Percentiles rank a stretch among this genome's conserved stretches.
Conservation (phyloP, 2,329 filamentous ascomycete genomes). For the Fusarium floridanum region DNA sequence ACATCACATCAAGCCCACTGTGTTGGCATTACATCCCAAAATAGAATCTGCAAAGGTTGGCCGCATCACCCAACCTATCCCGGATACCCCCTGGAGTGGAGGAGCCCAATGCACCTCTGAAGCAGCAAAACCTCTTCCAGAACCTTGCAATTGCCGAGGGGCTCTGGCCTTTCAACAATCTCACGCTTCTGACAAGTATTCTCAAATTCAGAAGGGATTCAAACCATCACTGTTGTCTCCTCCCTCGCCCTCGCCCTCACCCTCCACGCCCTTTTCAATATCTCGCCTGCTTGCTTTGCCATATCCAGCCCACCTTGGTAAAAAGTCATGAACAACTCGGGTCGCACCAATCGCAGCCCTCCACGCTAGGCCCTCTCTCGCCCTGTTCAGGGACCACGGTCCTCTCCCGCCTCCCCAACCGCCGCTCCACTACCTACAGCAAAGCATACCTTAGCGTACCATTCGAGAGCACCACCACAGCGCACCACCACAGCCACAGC, state of each 20-base stretch:
- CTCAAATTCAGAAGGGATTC: background rate
- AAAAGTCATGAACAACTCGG: slow-evolving; percentile 26
- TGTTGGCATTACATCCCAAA: slow-evolving; percentile 42
- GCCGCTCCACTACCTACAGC: slow-evolving; percentile 41
- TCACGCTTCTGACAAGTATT: background rate
- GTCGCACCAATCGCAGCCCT: slow-evolving; percentile 49
- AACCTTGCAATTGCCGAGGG: slow-evolving; percentile 11
- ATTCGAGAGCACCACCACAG: slow-evolving; percentile 32
- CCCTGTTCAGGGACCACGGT: slow-evolving; percentile 39
- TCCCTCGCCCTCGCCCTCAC: slow-evolving; percentile 2
- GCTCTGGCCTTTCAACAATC: background rate
- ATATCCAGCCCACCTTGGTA: slow-evolving; percentile 14
- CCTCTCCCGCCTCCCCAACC: slow-evolving; percentile 38
- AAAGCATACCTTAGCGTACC: slow-evolving; percentile 43
- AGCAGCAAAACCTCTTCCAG: slow-evolving; percentile 18
- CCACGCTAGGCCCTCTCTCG: slow-evolving; percentile 48
- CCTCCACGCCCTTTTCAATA: background rate
- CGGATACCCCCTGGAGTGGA: slow-evolving; percentile 25
- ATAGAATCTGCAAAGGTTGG: slow-evolving; percentile 39
- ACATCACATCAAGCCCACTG: slow-evolving; percentile 22
- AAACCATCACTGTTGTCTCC: background rate
- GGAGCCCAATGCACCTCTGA: slow-evolving; percentile 30
- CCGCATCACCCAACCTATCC: slow-evolving; percentile 44
- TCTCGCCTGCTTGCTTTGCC: slow-evolving; percentile 4
- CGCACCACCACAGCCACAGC: slow-evolving; percentile 38